phyloP scores from a whole-genome alignment of 2,329 filamentous ascomycete species.

The Pseudocercospora eumusae region DNA sequence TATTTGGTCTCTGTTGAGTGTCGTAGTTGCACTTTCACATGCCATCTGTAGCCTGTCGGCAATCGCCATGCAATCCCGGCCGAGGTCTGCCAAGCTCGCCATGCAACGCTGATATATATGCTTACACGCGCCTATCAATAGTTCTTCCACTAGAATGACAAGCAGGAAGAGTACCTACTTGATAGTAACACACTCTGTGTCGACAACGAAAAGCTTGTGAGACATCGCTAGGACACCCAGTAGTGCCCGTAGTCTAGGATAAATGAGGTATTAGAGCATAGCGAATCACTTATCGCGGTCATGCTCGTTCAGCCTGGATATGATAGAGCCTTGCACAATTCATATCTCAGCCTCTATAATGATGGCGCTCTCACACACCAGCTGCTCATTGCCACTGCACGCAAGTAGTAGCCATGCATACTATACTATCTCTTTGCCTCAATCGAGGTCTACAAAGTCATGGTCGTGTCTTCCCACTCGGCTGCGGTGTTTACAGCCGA shows the following conservation, averaged over 20 bases:
- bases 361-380: too few species aligned
- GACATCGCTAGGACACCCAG: neutral
- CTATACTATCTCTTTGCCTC: neutral
- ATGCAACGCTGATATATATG: neutral
- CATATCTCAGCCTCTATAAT: neutral
- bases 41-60: neutral
- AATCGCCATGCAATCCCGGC: neutral
- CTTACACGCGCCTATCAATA: too few species aligned
- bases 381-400: too few species aligned
- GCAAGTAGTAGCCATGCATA: neutral
- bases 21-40: neutral
- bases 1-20: neutral
- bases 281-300: neutral
- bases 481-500: neutral
- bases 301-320: neutral
- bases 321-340: too few species aligned
- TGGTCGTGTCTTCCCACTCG: constrained; percentile 6
- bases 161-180: too few species aligned
- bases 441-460: neutral
- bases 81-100: neutral
- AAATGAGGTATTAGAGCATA: neutral
- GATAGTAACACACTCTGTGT: too few species aligned
- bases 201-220: neutral
- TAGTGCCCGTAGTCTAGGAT: neutral
- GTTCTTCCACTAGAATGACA: too few species aligned